These are phyloP conservation scores for Cucumis melo DNA, from an alignment of 306 rosid genomes.

Conservation along the genomic window DNA sequence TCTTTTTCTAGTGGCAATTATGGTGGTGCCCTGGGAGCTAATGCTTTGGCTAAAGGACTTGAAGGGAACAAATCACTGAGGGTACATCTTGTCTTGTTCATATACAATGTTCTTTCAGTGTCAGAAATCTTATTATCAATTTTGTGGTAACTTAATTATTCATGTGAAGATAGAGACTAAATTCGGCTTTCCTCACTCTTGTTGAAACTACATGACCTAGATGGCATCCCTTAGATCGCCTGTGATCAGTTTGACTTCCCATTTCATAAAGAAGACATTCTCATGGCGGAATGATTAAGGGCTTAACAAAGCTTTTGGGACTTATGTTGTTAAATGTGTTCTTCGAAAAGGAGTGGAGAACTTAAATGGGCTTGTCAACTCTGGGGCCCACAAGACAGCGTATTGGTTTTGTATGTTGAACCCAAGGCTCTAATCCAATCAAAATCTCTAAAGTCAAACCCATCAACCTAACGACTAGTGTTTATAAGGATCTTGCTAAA, in stretches of 20 bases:
- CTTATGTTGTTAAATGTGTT: background rate
- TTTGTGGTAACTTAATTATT: background rate
- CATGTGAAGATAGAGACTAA: background rate
- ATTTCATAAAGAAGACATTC: background rate
- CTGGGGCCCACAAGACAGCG: background rate
- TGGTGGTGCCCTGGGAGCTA: constrained; percentile 97
- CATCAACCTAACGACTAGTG: background rate
- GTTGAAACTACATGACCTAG: background rate
- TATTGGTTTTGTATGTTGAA: background rate
- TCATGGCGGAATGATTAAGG: background rate
- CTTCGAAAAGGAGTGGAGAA: background rate
- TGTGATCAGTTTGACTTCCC: background rate
- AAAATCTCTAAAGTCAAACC: background rate
- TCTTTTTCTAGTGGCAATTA: constrained; percentile 72
- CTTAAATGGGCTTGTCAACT: background rate
- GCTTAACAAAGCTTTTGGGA: background rate
- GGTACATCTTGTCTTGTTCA: constrained; percentile 36
- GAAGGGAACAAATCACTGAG: constrained; percentile 83
- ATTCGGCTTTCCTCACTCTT: background rate
- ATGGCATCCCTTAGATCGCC: background rate
- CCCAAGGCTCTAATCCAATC: background rate
- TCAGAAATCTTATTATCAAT: background rate
- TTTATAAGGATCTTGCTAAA: background rate
- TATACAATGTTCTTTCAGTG: constrained; percentile 4
- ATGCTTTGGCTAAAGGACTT: constrained; percentile 85